Base-by-base conservation (phyloP, 805 yeast species). In the Ogataea degrootiae region DNA sequence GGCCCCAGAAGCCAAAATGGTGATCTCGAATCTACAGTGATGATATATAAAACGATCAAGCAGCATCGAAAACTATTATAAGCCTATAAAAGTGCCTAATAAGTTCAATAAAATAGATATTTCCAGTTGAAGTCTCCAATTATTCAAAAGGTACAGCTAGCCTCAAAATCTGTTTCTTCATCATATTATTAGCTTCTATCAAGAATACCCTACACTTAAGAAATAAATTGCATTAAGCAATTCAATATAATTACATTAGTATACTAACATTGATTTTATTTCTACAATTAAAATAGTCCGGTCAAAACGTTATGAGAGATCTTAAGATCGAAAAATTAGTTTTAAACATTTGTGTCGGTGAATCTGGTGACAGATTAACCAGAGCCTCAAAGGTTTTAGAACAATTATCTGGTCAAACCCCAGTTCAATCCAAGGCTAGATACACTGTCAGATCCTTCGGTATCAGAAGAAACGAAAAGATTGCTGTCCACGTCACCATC, bases 321-420 rank as follows among this genome's bases (percentile, higher is more conserved):
- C 83, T 94, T 79, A 91, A 86, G 82, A 92, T 94, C 82, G 98
- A 94, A 82, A 94, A 94, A 82, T 86, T 94, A 78, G 97, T 94
- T 78, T 87, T 94, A 78, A 94, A 94, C 94, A 94, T 94, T 80
- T 91, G 96, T 79, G 99, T 94, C 77, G 99, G 99, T 82, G 99
- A 94, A 82, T 91, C 97, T 77, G 99, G 99, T 84, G 99, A 94
- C 79, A 87, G 98, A 86, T 89, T 94, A 77, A 94, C 99, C 82
- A 92, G 99, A 87, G 99, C 99, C 68, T 94, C 99, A 73, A 94
- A 94, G 85, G 99, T 94, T 70, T 84, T 94, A 73, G 99, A 94
- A 82, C 99, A 94, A 83, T 87, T 94, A 70, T 92, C 98, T 66
- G 99, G 99, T 91, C 99, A 94, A 82, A 94, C 99, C 70, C 99